A percentile compares a stretch with the other conserved stretches of the same genome.
Evolutionary conservation across 306 rosid species (phyloP).

Genomic region (Alnus rubra): DNA sequence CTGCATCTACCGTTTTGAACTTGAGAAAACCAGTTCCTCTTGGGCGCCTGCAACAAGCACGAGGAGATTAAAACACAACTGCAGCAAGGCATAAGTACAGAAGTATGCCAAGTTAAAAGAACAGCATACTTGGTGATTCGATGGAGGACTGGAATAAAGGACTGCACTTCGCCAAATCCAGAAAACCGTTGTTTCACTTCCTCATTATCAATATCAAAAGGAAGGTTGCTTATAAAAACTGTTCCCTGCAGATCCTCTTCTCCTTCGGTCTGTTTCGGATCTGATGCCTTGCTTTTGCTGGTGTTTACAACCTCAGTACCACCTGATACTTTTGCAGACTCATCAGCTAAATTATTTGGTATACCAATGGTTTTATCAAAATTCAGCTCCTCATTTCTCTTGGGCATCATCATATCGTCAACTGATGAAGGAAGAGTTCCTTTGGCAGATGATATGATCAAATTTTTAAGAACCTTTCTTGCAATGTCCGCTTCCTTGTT

Average conservation of each 20-base stretch:
- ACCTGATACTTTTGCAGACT: conserved; percentile 45
- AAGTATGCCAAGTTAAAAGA: conserved; percentile 2
- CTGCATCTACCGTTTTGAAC: conserved; percentile 75
- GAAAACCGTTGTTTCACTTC: conserved; percentile 87
- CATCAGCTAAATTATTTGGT: conserved; percentile 39
- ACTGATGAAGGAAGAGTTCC: conserved; percentile 38
- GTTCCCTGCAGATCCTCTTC: conserved; percentile 68
- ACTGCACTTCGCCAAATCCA: conserved; percentile 80
- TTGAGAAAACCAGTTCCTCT: conserved; percentile 93
- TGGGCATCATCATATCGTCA: conserved; percentile 37
- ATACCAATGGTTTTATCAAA: conserved; percentile 34
- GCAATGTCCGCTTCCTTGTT: conserved; percentile 82
- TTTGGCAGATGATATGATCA: conserved; percentile 55
- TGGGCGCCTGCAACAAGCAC: conserved; percentile 73
- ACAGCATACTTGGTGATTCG: conserved; percentile 77
- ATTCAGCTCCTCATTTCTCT: conserved; percentile 39
- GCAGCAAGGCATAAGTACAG: not conserved
- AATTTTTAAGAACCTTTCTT: conserved; percentile 68
- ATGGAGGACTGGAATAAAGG: conserved; percentile 84
- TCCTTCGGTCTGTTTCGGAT: conserved; percentile 49
- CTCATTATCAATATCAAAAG: conserved; percentile 68
- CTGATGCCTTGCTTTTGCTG: conserved; percentile 31
- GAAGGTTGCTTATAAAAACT: conserved; percentile 79
- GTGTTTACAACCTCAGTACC: conserved; percentile 45
- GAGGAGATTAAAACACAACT: conserved; percentile 8